A percentile compares a stretch with the other conserved stretches of the same genome.
These are phyloP conservation scores for Gypsophila paniculata DNA, from an alignment of 179 eudicot genomes.

Conservation along the genomic window DNA sequence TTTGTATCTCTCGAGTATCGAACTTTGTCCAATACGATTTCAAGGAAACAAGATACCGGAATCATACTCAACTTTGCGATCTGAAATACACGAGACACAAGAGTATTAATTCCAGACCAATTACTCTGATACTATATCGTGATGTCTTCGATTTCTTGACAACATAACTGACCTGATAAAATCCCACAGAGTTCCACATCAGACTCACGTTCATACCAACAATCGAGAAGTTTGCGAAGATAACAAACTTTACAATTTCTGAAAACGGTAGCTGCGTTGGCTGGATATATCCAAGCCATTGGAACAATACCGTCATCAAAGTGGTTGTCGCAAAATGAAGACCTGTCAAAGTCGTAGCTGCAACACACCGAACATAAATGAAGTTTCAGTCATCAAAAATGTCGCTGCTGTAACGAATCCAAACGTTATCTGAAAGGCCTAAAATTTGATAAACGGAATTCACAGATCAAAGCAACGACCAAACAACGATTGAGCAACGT, in stretches of 20 bases:
- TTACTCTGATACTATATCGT: too few species aligned
- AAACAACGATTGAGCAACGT: too few species aligned
- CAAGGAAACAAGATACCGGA: slow-evolving; percentile 84
- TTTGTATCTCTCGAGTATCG: slow-evolving; percentile 73
- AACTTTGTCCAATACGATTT: slow-evolving; percentile 62
- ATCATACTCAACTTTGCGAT: slow-evolving; percentile 93
- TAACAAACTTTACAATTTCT: slow-evolving; percentile 60
- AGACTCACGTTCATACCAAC: slow-evolving; percentile 91
- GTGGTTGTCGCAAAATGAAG: slow-evolving; percentile 81
- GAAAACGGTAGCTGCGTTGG: slow-evolving; percentile 55
- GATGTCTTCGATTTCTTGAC: neutral
- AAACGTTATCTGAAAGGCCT: too few species aligned
- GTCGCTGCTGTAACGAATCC: neutral
- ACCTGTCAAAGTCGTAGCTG: slow-evolving; percentile 96
- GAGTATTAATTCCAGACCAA: neutral
- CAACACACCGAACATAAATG: slow-evolving; percentile 16
- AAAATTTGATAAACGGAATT: too few species aligned
- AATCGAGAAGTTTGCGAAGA: slow-evolving; percentile 82
- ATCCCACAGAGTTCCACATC: slow-evolving; percentile 98
- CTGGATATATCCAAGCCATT: slow-evolving; percentile 65
- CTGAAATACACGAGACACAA: slow-evolving; percentile 35
- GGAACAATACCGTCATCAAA: slow-evolving; percentile 61
- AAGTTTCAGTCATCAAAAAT: neutral
- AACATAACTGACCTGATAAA: slow-evolving; percentile 70
- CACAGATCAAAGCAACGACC: too few species aligned